Conservation (phyloP, 164 flowering plant species). For the Dillenia turbinata region DNA sequence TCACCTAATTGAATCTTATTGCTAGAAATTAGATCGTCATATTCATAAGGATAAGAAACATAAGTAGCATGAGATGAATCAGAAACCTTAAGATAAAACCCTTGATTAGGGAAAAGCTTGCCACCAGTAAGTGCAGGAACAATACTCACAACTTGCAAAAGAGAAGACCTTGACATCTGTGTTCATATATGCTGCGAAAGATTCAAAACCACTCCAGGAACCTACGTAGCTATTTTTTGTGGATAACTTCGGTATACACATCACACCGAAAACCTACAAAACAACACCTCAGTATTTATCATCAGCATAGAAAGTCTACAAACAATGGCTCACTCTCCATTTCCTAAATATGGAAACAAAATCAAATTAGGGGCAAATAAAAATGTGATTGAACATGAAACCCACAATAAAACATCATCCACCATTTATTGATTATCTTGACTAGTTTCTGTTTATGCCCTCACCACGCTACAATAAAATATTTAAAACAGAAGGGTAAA, state of each 20-base stretch:
- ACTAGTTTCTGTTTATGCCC: too few species aligned
- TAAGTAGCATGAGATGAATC: slow-evolving; percentile 97
- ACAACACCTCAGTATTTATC: background rate
- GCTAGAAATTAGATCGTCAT: slow-evolving; percentile 84
- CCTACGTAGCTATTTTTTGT: slow-evolving; percentile 71
- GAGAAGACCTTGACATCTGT: slow-evolving; percentile 91
- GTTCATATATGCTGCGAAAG: slow-evolving; percentile 94
- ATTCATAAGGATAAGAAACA: slow-evolving; percentile 88
- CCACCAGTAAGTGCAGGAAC: slow-evolving; percentile 91
- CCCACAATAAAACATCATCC: too few species aligned
- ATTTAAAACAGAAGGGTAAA: too few species aligned
- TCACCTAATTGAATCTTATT: slow-evolving; percentile 95
- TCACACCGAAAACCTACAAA: slow-evolving; percentile 22
- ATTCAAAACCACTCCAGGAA: slow-evolving; percentile 84
- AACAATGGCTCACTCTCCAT: too few species aligned
- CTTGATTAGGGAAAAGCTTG: slow-evolving; percentile 78
- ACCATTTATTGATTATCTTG: too few species aligned
- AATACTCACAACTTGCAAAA: slow-evolving; percentile 87
- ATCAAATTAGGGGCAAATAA: too few species aligned
- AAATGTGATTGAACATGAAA: too few species aligned
- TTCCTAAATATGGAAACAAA: too few species aligned
- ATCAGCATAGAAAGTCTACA: too few species aligned
- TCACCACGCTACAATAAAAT: too few species aligned
- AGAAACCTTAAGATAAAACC: slow-evolving; percentile 88
- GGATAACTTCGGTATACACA: slow-evolving; percentile 38